Conservation (phyloP, 129 eudicot genomes). For the Flaveria ramosissima region DNA sequence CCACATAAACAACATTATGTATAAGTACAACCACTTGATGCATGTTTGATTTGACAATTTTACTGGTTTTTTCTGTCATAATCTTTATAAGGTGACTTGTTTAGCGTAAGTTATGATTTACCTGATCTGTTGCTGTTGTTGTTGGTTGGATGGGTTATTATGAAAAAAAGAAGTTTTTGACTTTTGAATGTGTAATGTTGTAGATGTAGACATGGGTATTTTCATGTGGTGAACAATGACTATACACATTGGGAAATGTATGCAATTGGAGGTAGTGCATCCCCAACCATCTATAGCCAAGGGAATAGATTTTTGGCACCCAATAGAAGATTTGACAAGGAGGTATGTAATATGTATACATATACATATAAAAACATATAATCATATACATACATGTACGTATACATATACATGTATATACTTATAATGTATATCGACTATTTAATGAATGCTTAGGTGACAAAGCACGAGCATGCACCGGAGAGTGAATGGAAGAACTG, state of each 20-base stretch:
- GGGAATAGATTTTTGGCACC: constrained; percentile 89
- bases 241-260: constrained; percentile 98
- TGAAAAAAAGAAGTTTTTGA: constrained; percentile 7
- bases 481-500: constrained; percentile 84
- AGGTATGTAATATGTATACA: constrained; percentile 37
- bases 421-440: not conserved
- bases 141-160: too few species aligned
- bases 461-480: constrained; percentile 74
- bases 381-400: not conserved
- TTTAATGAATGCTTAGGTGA: constrained; percentile 52
- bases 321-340: constrained; percentile 53
- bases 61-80: too few species aligned
- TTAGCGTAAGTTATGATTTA: too few species aligned
- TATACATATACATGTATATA: not conserved
- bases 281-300: constrained; percentile 85
- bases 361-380: not conserved
- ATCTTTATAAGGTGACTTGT: too few species aligned
- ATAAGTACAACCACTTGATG: constrained; percentile 15
- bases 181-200: constrained; percentile 29
- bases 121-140: too few species aligned
- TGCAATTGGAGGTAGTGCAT: constrained; percentile 93
- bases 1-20: not conserved
- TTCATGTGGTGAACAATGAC: constrained; percentile 93
- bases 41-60: not conserved
- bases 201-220: constrained; percentile 95